Evolutionary conservation across 257 asterid genomes (phyloP).

Genomic region (Gentiana straminea): DNA sequence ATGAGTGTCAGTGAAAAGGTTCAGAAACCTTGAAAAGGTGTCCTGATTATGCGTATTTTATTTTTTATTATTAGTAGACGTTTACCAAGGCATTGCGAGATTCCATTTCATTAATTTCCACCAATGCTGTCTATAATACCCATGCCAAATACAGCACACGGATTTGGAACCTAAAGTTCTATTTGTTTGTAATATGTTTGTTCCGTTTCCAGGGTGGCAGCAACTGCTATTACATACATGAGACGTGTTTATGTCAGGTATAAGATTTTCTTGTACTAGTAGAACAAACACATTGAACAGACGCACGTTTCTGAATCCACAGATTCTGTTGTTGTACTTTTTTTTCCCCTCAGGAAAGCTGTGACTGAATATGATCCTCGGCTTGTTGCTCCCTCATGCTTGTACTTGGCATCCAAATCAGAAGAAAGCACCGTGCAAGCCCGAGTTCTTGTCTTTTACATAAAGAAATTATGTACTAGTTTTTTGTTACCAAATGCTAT

Average conservation of each 20-base stretch:
- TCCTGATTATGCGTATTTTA: too few relatives aligned
- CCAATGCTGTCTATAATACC: too few relatives aligned
- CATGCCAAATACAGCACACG: too few relatives aligned
- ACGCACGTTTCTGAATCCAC: neutral
- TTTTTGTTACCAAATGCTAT: neutral
- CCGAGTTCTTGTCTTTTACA: constrained; percentile 67
- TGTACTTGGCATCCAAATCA: constrained; percentile 95
- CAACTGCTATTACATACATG: constrained; percentile 91
- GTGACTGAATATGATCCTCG: constrained; percentile 90
- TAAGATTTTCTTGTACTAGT: neutral
- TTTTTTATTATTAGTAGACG: too few relatives aligned
- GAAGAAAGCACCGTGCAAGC: constrained; percentile 98
- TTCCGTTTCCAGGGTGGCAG: constrained; percentile 78
- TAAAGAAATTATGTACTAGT: constrained; percentile 63
- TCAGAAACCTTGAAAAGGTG: too few relatives aligned
- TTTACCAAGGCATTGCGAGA: too few relatives aligned
- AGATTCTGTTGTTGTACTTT: neutral
- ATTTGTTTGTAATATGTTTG: constrained; percentile 14
- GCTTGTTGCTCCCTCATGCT: constrained; percentile 87
- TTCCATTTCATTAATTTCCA: too few relatives aligned
- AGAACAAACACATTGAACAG: neutral
- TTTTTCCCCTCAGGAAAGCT: constrained; percentile 51
- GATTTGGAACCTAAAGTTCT: too few relatives aligned
- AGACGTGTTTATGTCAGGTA: constrained; percentile 85
- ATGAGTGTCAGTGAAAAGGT: too few relatives aligned